Base-by-base conservation (phyloP, 2,329 filamentous ascomycete species). In the Claviceps pazoutovae region DNA sequence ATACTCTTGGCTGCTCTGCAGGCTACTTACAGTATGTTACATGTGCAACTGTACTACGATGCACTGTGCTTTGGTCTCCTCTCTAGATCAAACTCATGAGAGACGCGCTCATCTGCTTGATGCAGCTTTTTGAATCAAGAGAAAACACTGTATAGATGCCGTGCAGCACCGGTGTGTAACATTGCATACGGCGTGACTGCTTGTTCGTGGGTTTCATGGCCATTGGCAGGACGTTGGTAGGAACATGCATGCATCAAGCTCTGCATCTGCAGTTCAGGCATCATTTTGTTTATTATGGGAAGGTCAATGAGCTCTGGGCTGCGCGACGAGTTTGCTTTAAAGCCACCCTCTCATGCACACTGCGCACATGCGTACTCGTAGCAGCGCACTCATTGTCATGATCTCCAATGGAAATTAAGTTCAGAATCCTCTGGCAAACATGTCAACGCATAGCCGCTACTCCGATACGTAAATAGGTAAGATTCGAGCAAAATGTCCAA, bases 101-200 rank as follows among this genome's bases (percentile, higher is more conserved):
- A 49, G 49, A 38, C 30, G 41, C 14, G 36, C 46, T 21, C 11
- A 48, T 48, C 46, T 44, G 7, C 39, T 43, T 26, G n/a, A 7
- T 41, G 9, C 7, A 38, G 36, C 5, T 39, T 37, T 39, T 23
- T 7, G 17, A 1, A 2, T 39, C 30, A 16, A n/a, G 8, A 21
- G 41, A 14, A 21, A 16, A 14, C 23, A 43, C n/a, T 45, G 44
- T n/a, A 36, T 14, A 46, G 14, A 49, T 53, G 52, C 45, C 43
- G 49, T 53, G 52, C 52, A 26, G 45, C 45, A 41, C 48, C 52
- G 52, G 52, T 53, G 52, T 53, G 48, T 41, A 51, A 53, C 52
- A 38, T 41, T 49, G 26, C 34, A 14, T 11, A 5, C 9, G 46
- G 37, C 34, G 36, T 46, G 26, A 11, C 5, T 14, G 8, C 19